Conservation (phyloP, 192 early-diverging fungal species). For the Entomortierella parvispora region DNA sequence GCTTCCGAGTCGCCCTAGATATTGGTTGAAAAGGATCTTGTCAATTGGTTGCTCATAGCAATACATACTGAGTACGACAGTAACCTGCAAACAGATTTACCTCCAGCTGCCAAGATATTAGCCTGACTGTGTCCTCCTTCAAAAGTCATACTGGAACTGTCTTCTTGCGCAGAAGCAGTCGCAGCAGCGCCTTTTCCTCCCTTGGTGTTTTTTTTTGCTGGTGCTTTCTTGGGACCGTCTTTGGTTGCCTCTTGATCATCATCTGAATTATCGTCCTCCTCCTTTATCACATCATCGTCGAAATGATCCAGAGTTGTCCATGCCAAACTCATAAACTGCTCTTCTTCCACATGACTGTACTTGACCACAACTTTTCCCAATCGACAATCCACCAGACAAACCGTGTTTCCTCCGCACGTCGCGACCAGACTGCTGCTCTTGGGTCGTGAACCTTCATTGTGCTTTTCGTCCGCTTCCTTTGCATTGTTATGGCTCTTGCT, state of each 20-base stretch:
- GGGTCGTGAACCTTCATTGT: background rate
- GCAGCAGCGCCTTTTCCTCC: background rate
- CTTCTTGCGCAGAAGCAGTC: background rate
- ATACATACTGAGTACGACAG: background rate
- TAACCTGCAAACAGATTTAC: conserved; percentile 4
- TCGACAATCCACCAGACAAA: conserved; percentile 56
- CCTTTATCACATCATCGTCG: background rate
- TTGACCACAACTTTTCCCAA: conserved; percentile 54
- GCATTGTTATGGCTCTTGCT: background rate
- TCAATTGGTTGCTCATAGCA: background rate
- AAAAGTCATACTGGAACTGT: no score
- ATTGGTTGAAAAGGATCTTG: background rate
- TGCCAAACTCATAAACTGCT: conserved; percentile 58
- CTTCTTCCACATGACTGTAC: conserved; percentile 60
- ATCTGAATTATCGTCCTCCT: background rate
- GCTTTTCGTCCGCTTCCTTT: background rate
- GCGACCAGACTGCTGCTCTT: conserved; percentile 50
- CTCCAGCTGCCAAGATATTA: conserved; percentile 54
- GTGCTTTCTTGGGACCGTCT: background rate
- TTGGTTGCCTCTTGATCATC: background rate
- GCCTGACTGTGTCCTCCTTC: conserved; percentile 10
- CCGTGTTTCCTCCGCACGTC: conserved; percentile 54
- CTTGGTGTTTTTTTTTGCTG: no score
- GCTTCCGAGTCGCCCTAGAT: conserved; percentile 55
- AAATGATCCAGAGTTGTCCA: conserved; percentile 56